Evolutionary conservation across 495 filamentous ascomycete species (phyloP).

Genomic region (Xylaria scruposa): DNA sequence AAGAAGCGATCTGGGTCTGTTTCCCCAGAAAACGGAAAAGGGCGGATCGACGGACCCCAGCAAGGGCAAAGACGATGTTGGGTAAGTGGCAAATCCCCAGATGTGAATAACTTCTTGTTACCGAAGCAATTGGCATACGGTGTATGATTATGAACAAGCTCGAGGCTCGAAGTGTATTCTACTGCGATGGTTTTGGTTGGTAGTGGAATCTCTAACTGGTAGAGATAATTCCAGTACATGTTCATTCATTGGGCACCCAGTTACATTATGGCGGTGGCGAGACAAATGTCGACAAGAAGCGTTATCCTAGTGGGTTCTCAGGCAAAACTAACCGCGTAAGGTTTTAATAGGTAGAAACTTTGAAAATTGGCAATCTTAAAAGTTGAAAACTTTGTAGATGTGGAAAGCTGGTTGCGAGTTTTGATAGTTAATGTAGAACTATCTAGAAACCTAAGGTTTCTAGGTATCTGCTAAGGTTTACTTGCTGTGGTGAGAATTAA

Average conservation of each 20-base stretch:
- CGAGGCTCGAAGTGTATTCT: background rate
- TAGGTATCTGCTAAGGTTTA: no score
- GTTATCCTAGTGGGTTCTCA: background rate
- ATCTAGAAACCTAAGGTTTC: no score
- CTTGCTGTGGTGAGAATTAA: background rate
- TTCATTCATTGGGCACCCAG: background rate
- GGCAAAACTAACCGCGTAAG: background rate
- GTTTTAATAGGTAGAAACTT: background rate
- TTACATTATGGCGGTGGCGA: background rate
- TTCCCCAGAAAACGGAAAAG: constrained; percentile 10
- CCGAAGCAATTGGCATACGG: background rate
- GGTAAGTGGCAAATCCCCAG: background rate
- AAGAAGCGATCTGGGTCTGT: background rate
- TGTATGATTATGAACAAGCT: background rate
- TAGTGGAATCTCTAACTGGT: background rate
- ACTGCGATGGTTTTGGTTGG: background rate
- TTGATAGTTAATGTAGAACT: background rate
- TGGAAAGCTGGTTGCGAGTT: background rate
- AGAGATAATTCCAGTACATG: background rate
- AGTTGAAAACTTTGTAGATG: background rate
- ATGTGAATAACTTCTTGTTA: background rate
- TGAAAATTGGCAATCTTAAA: background rate
- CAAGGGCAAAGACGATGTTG: background rate
- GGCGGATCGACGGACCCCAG: background rate
- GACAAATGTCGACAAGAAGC: background rate